Base-by-base conservation (phyloP, 257 asterid species). In the Jacaranda copaia region DNA sequence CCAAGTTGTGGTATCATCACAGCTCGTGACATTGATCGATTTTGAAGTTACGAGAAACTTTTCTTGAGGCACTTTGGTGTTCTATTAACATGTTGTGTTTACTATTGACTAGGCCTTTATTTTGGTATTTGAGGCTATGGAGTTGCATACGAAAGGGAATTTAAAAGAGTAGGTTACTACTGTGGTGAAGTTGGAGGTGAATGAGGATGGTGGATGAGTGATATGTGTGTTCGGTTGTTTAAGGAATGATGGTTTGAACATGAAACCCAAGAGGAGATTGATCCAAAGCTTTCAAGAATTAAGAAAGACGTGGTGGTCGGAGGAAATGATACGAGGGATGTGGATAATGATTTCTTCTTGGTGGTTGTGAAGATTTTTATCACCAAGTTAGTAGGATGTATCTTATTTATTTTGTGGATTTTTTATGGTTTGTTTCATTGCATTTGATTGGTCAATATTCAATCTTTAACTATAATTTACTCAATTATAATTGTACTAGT, bases 101-200 rank as follows among this genome's bases (percentile, higher is more conserved):
- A 92, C 98, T 5, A 72, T 94, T 59, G 87, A 90, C 74, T 97
- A 92, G 87, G 93, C 89, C 73, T 81, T 67, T 92, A 76, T 97
- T 25, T 25, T 25, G 32, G 32, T 25, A 25, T 25, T 25, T 25
- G 32, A 88, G 85, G 93, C 93, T 0, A 93, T 82, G 10, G 89
- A 90, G 85, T 64, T 88, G 68, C 93, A 88, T 2, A 82, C 83
- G 0, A 90, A 90, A 81, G 76, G 90, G 46, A 90, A 84, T 57
- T 82, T 89, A 81, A 90, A 88, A 84, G 96, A 90, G 80, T 90
- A 93, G 93, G 96, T 88, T 18, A 90, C 95, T 2, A 91, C 92
- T 3, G 51, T 89, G 42, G 95, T 89, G 78, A 89, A 90, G 84
- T 79, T 90, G 49, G 89, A 90, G 77, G 96, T 87, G 74, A 90